phyloP scores from a whole-genome alignment of 371 early-diverging fungal genomes.

The Entomophthora muscae region DNA sequence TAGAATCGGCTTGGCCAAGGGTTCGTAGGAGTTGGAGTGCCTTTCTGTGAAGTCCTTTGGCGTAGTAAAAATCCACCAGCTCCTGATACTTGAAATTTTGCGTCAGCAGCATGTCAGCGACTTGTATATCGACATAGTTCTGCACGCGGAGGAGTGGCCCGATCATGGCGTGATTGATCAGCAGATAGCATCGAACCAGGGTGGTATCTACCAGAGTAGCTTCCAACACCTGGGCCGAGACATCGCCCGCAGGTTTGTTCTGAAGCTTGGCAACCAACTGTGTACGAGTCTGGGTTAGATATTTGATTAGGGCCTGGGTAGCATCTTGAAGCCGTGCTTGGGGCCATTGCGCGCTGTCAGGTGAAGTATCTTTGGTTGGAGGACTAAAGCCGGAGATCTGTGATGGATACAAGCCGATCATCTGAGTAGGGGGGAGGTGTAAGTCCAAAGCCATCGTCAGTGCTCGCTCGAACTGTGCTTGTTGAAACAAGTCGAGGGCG shows the following conservation, averaged over 20 bases:
- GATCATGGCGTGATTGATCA: conserved; percentile 55
- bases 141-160: conserved; percentile 72
- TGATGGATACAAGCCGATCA: conserved; percentile 65
- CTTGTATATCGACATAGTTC: conserved; percentile 71
- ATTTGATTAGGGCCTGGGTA: conserved; percentile 38
- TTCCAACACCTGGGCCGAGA: conserved; percentile 10
- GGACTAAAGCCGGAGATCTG: conserved; percentile 26
- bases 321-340: conserved; percentile 29
- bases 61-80: conserved; percentile 75
- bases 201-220: conserved; percentile 71
- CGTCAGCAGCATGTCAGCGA: conserved; percentile 55
- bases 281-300: conserved; percentile 48
- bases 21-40: conserved; percentile 60
- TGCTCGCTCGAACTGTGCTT: conserved; percentile 60
- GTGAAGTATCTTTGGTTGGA: conserved; percentile 9
- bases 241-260: conserved; percentile 2
- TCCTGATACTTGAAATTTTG: conserved; percentile 55
- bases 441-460: conserved; percentile 57
- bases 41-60: conserved; percentile 69
- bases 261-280: conserved; percentile 26
- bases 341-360: neutral
- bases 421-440: conserved; percentile 64
- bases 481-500: conserved; percentile 65
- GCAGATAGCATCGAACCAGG: conserved; percentile 65
- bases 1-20: conserved; percentile 6